Percentiles rank a stretch among this genome's conserved stretches.
phyloP scores from a whole-genome alignment of 257 asterid species.

The Anisodus acutangulus region DNA sequence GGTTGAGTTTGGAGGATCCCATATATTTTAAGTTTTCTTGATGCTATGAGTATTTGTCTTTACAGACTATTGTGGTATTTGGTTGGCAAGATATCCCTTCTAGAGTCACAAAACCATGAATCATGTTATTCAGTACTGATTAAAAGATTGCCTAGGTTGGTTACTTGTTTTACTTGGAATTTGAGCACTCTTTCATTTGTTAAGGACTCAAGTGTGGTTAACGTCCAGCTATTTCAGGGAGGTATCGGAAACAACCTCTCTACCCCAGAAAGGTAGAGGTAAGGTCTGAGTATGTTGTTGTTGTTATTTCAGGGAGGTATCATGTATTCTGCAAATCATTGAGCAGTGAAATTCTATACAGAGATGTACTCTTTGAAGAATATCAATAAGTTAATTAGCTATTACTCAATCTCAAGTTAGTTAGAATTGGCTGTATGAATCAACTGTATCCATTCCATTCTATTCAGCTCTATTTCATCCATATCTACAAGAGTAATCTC shows the following conservation, averaged over 20 bases:
- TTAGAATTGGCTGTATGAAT: too few species aligned
- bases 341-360: background rate
- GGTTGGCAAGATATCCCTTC: background rate
- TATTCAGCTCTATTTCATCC: background rate
- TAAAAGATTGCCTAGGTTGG: background rate
- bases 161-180: background rate
- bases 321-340: background rate
- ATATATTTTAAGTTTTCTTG: constrained; percentile 19
- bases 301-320: background rate
- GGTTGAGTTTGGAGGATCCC: constrained; percentile 17
- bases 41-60: background rate
- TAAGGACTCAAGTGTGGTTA: background rate
- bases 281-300: too few species aligned
- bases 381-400: background rate
- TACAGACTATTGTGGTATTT: background rate
- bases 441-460: background rate
- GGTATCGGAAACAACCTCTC: too few species aligned
- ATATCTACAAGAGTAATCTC: too few species aligned
- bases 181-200: background rate
- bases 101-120: background rate
- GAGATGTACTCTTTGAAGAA: background rate
- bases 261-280: too few species aligned
- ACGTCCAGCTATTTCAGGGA: background rate
- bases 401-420: too few species aligned
- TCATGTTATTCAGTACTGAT: background rate